Conservation (phyloP, 306 rosid genomes). For the Erythrophleum fordii region DNA sequence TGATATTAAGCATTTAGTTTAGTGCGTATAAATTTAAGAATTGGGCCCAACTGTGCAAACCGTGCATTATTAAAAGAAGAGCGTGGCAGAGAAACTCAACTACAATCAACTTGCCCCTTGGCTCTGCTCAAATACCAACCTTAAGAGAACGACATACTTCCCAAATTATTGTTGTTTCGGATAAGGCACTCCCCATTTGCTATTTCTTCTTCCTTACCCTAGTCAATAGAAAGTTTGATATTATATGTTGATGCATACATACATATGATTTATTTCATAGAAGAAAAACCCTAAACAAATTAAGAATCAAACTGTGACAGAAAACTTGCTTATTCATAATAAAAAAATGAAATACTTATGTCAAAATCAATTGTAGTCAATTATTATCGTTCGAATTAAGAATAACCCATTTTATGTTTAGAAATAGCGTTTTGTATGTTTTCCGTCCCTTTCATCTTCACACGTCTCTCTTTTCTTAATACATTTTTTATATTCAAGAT, state of each 20-base stretch:
- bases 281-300: not conserved
- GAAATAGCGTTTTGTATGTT: not conserved
- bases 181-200: not conserved
- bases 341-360: not conserved
- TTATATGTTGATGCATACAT: not conserved
- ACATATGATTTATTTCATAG: not conserved
- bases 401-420: not conserved
- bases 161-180: not conserved
- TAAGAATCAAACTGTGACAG: not conserved
- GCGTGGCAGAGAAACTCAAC: not conserved
- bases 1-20: no score
- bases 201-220: no score
- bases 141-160: not conserved
- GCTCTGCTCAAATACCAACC: not conserved
- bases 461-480: not conserved
- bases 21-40: not conserved
- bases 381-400: not conserved
- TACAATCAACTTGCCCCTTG: not conserved
- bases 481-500: not conserved
- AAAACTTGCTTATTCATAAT: not conserved
- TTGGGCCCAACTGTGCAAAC: not conserved
- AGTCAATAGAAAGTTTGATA: no score
- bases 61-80: not conserved
- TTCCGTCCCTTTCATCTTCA: not conserved
- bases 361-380: slow-evolving; percentile 20